Base-by-base conservation (phyloP, 1,284 basidiomycete genomes). In the Lentinus polychrous region DNA sequence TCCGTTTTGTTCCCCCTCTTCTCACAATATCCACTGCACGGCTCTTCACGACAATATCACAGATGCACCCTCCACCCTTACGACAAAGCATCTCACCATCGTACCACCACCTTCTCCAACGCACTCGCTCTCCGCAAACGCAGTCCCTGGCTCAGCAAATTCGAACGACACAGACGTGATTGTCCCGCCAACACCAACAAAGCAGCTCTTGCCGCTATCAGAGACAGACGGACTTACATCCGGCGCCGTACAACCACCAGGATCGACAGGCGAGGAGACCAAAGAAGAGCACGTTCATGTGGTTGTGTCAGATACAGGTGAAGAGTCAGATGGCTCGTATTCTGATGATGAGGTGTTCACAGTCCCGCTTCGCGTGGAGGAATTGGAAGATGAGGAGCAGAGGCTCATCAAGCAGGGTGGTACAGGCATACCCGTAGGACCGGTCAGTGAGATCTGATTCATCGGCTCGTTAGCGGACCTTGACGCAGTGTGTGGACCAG, bases 371-470 rank as follows among this genome's bases (percentile, higher is more conserved):
- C 53, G 53, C 4, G 55, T 64, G 35, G 68, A 69, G 43, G 76
- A 79, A 22, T 76, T 73, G 43, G 77, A 84, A 58, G 86, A 88
- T 49, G 87, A 91, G 54, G 90, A 92, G 61, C 83, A 89, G 60
- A 66, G 81, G 48, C 70, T 93, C 50, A 91, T 92, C 50, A 73
- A 79, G 62, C 78, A 81, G 39, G 91, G 90, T n/a, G 90, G 91
- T 1, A 80, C 82, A 49, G 90, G 91, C 3, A 90, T 92, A 49
- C 89, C 89, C 2, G 68, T 85, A 18, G 87, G 86, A 48, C 79
- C 83, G 45, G 83, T 86, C 61, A 60, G 82, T 72, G 27, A 27
- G 27, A 10, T 31, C 41, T 33, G 6, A 20, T 7, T 5, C 18
- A 15, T 33, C 12, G 14, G 20, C 10, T 15, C 15, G 44, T 45